Conservation (phyloP, 2,329 filamentous ascomycete species). For the Zymoseptoria crescenta region DNA sequence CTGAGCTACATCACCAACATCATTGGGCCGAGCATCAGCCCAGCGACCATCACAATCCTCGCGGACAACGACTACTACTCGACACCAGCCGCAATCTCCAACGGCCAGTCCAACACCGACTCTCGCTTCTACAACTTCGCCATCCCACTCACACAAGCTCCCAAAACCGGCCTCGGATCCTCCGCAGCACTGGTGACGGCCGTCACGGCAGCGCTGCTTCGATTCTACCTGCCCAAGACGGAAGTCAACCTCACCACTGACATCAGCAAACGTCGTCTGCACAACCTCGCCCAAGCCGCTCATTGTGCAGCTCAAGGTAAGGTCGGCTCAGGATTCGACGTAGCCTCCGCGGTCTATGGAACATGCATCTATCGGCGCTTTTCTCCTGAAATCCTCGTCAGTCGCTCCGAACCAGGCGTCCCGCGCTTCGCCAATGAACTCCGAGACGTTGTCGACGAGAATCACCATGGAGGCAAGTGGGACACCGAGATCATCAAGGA, state of each 20-base stretch:
- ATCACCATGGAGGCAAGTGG: conserved; percentile 50
- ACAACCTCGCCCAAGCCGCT: conserved; percentile 88
- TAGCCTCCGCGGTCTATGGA: conserved; percentile 86
- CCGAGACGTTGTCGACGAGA: conserved; percentile 57
- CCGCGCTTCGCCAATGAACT: conserved; percentile 61
- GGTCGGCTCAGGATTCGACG: conserved; percentile 90
- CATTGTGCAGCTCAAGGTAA: conserved; percentile 97
- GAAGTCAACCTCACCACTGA: conserved; percentile 51
- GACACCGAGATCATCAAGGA: conserved; percentile 69
- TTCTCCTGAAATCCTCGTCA: conserved; percentile 64
- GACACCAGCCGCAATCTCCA: conserved; percentile 41
- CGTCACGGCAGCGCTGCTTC: conserved; percentile 67
- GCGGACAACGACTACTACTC: conserved; percentile 98
- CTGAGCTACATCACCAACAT: conserved; percentile 66
- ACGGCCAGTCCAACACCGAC: conserved; percentile 13
- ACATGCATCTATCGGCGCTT: conserved; percentile 90
- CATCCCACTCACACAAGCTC: conserved; percentile 65
- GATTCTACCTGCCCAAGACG: conserved; percentile 58
- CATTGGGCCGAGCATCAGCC: conserved; percentile 49
- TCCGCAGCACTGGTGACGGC: conserved; percentile 90
- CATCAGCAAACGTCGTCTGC: conserved; percentile 55
- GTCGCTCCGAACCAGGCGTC: conserved; percentile 58
- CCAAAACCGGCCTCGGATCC: conserved; percentile 94
- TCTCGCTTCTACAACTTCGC: conserved; percentile 68
- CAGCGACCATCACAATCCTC: conserved; percentile 73